A percentile compares a stretch with the other conserved stretches of the same genome.
Conservation (phyloP, 208 protist genomes). For the Acanthamoeba healyi region DNA sequence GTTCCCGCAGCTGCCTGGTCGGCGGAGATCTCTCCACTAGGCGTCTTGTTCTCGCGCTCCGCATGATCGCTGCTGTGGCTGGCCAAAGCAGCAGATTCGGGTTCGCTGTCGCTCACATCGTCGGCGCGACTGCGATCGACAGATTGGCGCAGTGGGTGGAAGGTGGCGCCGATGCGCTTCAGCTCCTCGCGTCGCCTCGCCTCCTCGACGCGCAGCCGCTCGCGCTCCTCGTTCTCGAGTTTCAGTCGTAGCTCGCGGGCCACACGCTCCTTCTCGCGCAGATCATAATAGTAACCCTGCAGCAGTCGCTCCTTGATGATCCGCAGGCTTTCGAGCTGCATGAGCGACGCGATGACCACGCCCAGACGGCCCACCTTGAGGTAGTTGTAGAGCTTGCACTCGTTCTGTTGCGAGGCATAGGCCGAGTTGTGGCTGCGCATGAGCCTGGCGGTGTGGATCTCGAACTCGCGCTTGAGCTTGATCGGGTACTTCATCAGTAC, state of each 20-base stretch:
- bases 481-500: conserved; percentile 1
- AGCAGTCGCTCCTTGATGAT: conserved; percentile 10
- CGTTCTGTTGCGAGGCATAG: not conserved
- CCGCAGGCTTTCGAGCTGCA: not conserved
- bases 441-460: not conserved
- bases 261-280: not conserved
- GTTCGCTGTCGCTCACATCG: too few relatives aligned
- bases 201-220: not conserved
- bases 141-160: not conserved
- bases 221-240: not conserved
- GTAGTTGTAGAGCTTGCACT: not conserved
- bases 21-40: too few relatives aligned
- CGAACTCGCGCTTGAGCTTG: conserved; percentile 4
- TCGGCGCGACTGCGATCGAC: not conserved
- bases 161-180: not conserved
- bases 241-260: not conserved
- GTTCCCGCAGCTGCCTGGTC: too few relatives aligned
- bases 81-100: too few relatives aligned
- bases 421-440: conserved; percentile 1
- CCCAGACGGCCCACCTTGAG: not conserved
- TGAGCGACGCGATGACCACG: not conserved
- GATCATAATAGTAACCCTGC: not conserved
- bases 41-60: too few relatives aligned
- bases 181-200: not conserved
- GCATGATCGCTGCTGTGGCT: too few relatives aligned